Evolutionary conservation across 371 early-diverging fungal genomes (phyloP).

Genomic region (Mortierella sp.): DNA sequence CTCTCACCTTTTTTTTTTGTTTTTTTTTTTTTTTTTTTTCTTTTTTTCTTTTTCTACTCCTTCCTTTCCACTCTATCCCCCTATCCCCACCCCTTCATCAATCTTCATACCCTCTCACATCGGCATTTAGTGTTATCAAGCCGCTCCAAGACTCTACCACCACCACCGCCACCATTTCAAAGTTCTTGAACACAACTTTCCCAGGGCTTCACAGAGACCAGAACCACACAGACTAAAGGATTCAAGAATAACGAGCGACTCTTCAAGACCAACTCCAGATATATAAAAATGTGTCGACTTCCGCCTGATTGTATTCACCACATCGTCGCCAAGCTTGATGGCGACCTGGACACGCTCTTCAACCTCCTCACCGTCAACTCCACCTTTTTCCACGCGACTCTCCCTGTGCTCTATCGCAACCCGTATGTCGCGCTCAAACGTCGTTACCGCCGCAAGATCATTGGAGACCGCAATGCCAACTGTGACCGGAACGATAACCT

Average conservation of each 20-base stretch:
- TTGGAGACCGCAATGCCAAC: no score
- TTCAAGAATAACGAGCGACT: no score
- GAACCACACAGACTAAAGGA: no score
- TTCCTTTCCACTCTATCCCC: not conserved
- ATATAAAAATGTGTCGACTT: conserved; percentile 3
- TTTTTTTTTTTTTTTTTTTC: not conserved
- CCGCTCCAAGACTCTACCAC: no score
- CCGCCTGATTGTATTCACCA: conserved; percentile 26
- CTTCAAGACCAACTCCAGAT: not conserved
- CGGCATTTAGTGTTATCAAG: not conserved
- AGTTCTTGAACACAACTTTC: no score
- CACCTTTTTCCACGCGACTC: conserved; percentile 19
- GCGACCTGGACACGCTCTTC: conserved; percentile 29
- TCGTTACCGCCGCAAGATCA: not conserved
- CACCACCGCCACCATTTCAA: no score
- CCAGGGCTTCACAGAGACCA: no score
- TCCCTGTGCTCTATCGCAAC: conserved; percentile 36
- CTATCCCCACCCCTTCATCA: not conserved
- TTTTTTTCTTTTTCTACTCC: not conserved
- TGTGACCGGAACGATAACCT: not conserved
- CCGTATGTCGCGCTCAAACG: conserved; percentile 21
- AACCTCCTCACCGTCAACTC: conserved; percentile 25
- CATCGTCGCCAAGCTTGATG: conserved; percentile 23
- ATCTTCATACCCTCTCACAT: not conserved
- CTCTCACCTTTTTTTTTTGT: not conserved